phyloP scores from a whole-genome alignment of 2,329 filamentous ascomycete genomes.

The Herpotrichia juniperi region DNA sequence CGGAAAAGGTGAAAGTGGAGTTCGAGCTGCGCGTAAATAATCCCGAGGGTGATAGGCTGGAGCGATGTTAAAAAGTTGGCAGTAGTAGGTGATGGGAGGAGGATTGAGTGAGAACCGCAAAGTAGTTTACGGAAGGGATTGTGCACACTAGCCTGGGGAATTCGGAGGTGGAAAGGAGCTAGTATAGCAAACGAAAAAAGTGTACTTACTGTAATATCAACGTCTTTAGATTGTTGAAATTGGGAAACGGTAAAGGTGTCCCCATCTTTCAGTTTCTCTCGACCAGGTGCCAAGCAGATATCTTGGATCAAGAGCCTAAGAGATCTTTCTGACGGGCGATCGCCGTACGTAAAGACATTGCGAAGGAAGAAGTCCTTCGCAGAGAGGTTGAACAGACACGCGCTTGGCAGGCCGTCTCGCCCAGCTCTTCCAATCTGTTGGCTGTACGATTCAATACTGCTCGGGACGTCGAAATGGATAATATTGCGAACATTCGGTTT shows the following conservation, averaged over 20 bases:
- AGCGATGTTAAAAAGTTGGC: neutral
- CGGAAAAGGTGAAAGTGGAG: constrained; percentile 54
- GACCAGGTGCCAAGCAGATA: constrained; percentile 55
- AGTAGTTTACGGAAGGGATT: too few relatives aligned
- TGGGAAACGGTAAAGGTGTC: constrained; percentile 56
- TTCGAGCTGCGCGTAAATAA: constrained; percentile 67
- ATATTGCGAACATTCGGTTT: constrained; percentile 95
- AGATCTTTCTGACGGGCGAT: constrained; percentile 61
- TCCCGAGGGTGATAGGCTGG: constrained; percentile 51
- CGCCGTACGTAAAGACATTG: constrained; percentile 65
- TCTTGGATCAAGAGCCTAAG: constrained; percentile 57
- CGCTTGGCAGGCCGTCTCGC: constrained; percentile 75
- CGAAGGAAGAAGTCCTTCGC: constrained; percentile 63
- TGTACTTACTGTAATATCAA: constrained; percentile 58
- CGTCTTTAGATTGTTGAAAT: constrained; percentile 53
- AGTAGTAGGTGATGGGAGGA: neutral
- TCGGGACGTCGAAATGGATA: constrained; percentile 88
- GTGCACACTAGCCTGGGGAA: too few relatives aligned
- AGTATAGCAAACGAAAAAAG: constrained; percentile 39
- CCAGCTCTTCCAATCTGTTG: constrained; percentile 95
- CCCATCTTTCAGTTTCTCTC: constrained; percentile 41
- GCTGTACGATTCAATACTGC: constrained; percentile 95
- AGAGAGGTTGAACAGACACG: constrained; percentile 65
- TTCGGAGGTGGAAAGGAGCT: constrained; percentile 24
- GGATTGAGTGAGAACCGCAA: too few relatives aligned